Evolutionary conservation across 2,329 filamentous ascomycete genomes (phyloP), one percentile per base, ranked within the genome.

Genomic region (Rugonectria rugulosa): DNA sequence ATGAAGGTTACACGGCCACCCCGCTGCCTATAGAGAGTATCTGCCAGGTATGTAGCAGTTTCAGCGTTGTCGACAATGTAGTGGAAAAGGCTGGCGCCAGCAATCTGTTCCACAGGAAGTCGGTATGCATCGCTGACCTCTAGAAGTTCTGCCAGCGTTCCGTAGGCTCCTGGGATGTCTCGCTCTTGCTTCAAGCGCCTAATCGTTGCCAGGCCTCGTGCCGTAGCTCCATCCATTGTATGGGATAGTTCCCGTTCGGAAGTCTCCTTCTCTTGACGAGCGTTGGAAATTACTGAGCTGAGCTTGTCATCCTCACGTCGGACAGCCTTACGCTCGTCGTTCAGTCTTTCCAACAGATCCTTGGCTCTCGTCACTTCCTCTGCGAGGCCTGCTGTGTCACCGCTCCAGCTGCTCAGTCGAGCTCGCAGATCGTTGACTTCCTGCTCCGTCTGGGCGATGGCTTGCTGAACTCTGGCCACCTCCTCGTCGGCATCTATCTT

Each of bases 1-100:
- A 98, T 94, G 68, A 97, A 97, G 0, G 96, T 99, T 15, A 99
- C 84, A 69, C 95, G 86, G 11, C 95, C 95, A 14, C 90, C 89
- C 57, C 87, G 89, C 63, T 91, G 87, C 61, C 87, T 88, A 70
- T 92, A 89, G 23, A 99, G 80, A 12, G 87, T 84, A 63, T 94
- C 89, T 37, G 95, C 86, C 27, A 97, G 84, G 63, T 86, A 85
- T 1, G 91, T 92, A 1, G 93, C 92, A 0, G 93, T 97, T 34
- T 90, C 86, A 57, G 96, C 92, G 44, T 89, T 94, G 72, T 99
- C 94, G 37, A 98, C 94, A 10, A 99, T 88, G 63, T 97, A 97
- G 74, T 99, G 92, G 76, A 99, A 99, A 8, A 99, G 81, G 71
- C 92, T 96, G 60, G 88, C 88, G 15, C 95, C 95, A 3, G 94